A percentile compares a stretch with the other conserved stretches of the same genome.
phyloP scores from a whole-genome alignment of 2,329 filamentous ascomycete species.

The Didymella arachidicola region DNA sequence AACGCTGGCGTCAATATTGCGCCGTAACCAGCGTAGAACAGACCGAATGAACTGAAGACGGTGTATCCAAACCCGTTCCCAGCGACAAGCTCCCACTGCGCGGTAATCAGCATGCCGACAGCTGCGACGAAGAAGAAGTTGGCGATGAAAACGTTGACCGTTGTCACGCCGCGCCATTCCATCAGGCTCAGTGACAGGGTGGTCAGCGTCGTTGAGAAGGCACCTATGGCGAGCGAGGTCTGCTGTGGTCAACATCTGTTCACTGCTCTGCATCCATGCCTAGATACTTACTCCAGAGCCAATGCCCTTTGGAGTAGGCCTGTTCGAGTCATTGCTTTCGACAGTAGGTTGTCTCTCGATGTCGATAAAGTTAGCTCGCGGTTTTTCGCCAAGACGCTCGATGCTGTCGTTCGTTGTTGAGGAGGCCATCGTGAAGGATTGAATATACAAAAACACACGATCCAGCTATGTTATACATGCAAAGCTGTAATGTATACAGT shows the following conservation, averaged over 20 bases:
- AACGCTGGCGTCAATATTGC: conserved; percentile 58
- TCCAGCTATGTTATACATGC: background rate
- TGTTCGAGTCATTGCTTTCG: conserved; percentile 1
- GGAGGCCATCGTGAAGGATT: conserved; percentile 13
- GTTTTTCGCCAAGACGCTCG: conserved; percentile 18
- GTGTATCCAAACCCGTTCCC: conserved; percentile 64
- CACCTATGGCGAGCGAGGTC: conserved; percentile 61
- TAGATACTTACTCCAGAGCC: conserved; percentile 35
- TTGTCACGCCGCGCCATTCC: conserved; percentile 62
- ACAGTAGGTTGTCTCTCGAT: conserved; percentile 28
- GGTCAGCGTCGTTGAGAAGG: conserved; percentile 63
- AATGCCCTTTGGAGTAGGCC: conserved; percentile 19
- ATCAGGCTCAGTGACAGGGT: conserved; percentile 63
- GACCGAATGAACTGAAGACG: conserved; percentile 62
- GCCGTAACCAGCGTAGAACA: conserved; percentile 61
- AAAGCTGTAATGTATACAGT: background rate
- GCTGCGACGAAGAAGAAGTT: conserved; percentile 64
- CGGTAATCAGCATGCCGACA: conserved; percentile 62
- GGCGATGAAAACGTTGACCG: conserved; percentile 61
- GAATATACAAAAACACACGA: background rate
- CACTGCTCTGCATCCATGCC: conserved; percentile 19
- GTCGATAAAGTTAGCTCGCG: conserved; percentile 14
- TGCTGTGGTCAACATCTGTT: conserved; percentile 25
- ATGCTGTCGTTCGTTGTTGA: conserved; percentile 13
- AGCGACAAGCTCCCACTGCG: conserved; percentile 63